Evolutionary conservation across 1,139 yeast genomes (phyloP), one percentile per base, ranked within the genome.

Genomic region (Scheffersomyces quercinus): DNA sequence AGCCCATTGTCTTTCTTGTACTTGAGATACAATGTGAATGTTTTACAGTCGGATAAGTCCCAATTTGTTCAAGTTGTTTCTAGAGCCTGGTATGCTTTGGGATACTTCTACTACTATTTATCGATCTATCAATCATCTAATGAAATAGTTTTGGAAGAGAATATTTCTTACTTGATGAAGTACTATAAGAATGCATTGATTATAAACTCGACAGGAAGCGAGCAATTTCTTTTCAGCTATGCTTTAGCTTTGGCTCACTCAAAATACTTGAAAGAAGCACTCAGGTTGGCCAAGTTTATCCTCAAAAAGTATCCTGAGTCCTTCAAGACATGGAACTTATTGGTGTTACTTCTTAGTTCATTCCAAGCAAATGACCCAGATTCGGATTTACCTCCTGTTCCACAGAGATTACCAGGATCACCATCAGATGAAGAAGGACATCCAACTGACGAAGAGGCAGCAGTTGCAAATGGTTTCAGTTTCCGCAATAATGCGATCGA

Each of bases 281-380:
- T 64, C 20, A 73, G 66, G 50, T 60, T 74, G 45, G 66, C 74
- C 51, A 74, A 73, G 49, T 73, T 71, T 48, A 71, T 71, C 13
- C 62, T 74, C 55, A 72, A 70, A 45, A 65, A 67, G 49, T 71
- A 57, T 44, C 78, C 78, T 0, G 76, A 73, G 49, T 64, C 72
- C 4, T 74, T 74, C 60, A 68, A 67, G 46, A 69, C 77, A 0
- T 74, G 79, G 79, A 73, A 74, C 49, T 62, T 74, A 47, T 57
- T 74, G 47, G 70, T 67, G 0, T 63, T 74, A 39, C 49, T 68
- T 10, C 51, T 63, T 24, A 53, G 68, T 11, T 56, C 70, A 4
- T 54, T 62, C 35, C 72, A 68, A 40, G 52, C 56, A 28, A 54
- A 60, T 40, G 58, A 60, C 42, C 58, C 64, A 1, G 65, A 60